Evolutionary conservation across 2,329 filamentous ascomycete species (phyloP).

Genomic region (Colletotrichum shisoi): DNA sequence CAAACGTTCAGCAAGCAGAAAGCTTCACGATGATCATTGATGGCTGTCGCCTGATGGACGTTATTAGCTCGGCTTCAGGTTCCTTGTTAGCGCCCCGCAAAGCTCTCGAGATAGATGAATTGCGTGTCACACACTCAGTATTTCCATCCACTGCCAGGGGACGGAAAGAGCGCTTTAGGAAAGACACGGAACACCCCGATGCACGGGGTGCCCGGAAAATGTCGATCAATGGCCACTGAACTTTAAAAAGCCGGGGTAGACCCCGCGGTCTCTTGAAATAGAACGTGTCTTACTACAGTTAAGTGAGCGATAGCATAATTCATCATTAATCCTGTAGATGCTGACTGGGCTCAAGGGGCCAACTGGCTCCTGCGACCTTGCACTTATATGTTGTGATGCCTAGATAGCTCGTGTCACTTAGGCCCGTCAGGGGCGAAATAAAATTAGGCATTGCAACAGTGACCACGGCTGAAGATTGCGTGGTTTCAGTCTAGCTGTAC

Average conservation of each 20-base stretch:
- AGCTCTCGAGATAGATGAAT: constrained; percentile 26
- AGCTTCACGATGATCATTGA: constrained; percentile 22
- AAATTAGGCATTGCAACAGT: constrained; percentile 4
- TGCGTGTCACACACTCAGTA: not conserved
- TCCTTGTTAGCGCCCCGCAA: not conserved
- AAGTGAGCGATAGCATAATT: no score
- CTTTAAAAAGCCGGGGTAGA: not conserved
- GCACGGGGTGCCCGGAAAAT: constrained; percentile 17
- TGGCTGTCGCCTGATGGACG: constrained; percentile 1
- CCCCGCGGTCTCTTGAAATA: no score
- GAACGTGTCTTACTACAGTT: no score
- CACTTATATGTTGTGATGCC: constrained; percentile 4
- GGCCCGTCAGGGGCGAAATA: not conserved
- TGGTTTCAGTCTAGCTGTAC: not conserved
- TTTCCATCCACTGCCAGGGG: constrained; percentile 2
- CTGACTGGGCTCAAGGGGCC: not conserved
- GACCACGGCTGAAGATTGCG: not conserved
- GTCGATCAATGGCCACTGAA: not conserved
- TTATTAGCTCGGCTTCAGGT: constrained; percentile 3
- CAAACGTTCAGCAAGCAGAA: not conserved
- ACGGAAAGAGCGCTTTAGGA: constrained; percentile 18
- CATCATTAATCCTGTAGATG: no score
- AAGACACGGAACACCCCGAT: constrained; percentile 18
- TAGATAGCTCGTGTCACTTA: constrained; percentile 4
- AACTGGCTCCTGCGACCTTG: constrained; percentile 3